Evolutionary conservation across 495 filamentous ascomycete species (phyloP), one percentile per base, ranked within the genome.

Genomic region (Daldinia decipiens): DNA sequence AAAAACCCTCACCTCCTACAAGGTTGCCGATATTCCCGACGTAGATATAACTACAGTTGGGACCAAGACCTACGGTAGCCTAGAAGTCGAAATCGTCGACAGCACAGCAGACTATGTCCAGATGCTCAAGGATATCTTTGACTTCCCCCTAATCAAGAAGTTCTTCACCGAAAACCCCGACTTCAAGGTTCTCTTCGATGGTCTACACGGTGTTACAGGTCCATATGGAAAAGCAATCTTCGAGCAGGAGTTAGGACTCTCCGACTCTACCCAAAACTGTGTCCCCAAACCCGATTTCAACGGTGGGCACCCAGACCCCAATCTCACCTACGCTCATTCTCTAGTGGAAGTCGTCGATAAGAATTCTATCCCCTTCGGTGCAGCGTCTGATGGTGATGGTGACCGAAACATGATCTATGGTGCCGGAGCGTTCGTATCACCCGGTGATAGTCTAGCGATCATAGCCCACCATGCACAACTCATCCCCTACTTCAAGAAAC

Each of bases 321-420:
- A 99, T 82, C 87, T 99, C 19, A 96, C 95, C n/a, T 99, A 99
- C 71, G 95, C 95, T 1, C 93, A 96, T 81, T 95, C 94, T 39
- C 87, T 99, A 7, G 95, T 99, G 57, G 93, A 95, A 76, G 92
- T 88, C 50, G 95, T 99, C 19, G 91, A 99, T 81, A 92, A 93
- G 82, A 89, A 93, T 72, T 86, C 87, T 36, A 93, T 99, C 71
- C 96, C 95, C 74, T 98, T 99, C 77, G 95, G 95, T 73, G 95
- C 95, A 45, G 95, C 95, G 39, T 94, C 91, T 74, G 95, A 99
- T 72, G 95, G 95, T 70, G 95, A 99, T 74, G 95, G 95, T 73
- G 95, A 99, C 83, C 92, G 95, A 63, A 99, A 99, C 87, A 99
- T 99, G 95, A 98, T 99, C 76, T 99, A 99, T 79, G 95, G 95